Percentiles rank a stretch among this genome's conserved stretches.
Conservation (phyloP, 2,329 filamentous ascomycete species). For the Ceratocystis colombiana region DNA sequence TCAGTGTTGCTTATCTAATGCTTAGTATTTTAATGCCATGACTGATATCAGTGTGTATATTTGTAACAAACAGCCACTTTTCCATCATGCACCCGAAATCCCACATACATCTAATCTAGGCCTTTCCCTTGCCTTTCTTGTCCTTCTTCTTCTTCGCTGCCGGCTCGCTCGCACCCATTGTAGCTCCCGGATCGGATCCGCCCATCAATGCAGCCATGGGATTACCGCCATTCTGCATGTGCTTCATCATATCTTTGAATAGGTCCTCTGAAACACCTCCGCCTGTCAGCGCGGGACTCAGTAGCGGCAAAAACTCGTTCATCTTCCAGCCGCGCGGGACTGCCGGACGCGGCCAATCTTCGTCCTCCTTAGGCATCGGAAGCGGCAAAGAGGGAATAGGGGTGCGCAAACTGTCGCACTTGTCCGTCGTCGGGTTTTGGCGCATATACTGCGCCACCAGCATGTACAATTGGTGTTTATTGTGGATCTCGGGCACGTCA, state of each 20-base stretch:
- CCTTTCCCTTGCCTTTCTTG: slow-evolving; percentile 42
- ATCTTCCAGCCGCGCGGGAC: slow-evolving; percentile 89
- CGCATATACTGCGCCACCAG: slow-evolving; percentile 68
- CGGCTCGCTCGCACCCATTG: slow-evolving; percentile 28
- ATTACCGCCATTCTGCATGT: slow-evolving; percentile 56
- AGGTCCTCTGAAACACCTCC: slow-evolving; percentile 92
- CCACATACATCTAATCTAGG: slow-evolving; percentile 25
- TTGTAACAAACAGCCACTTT: neutral
- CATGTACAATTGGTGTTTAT: slow-evolving; percentile 79
- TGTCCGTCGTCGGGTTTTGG: slow-evolving; percentile 65
- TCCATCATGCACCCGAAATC: neutral
- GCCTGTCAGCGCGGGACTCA: slow-evolving; percentile 80
- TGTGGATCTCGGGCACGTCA: slow-evolving; percentile 44
- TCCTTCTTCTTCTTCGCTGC: slow-evolving; percentile 41
- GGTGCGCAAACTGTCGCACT: slow-evolving; percentile 56
- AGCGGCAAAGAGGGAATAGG: slow-evolving; percentile 61
- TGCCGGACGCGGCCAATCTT: slow-evolving; percentile 60
- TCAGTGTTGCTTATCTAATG: neutral
- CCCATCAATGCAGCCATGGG: slow-evolving; percentile 39
- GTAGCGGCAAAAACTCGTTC: slow-evolving; percentile 68
- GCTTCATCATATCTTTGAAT: slow-evolving; percentile 92
- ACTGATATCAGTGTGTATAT: neutral
- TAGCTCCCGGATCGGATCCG: slow-evolving; percentile 31
- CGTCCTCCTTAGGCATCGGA: slow-evolving; percentile 50
- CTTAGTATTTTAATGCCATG: slow-evolving; percentile 3